Percentiles rank a stretch among this genome's conserved stretches.
These are phyloP conservation scores for Fusarium cicatricum DNA, from an alignment of 2,329 filamentous ascomycete genomes.

Conservation along the genomic window DNA sequence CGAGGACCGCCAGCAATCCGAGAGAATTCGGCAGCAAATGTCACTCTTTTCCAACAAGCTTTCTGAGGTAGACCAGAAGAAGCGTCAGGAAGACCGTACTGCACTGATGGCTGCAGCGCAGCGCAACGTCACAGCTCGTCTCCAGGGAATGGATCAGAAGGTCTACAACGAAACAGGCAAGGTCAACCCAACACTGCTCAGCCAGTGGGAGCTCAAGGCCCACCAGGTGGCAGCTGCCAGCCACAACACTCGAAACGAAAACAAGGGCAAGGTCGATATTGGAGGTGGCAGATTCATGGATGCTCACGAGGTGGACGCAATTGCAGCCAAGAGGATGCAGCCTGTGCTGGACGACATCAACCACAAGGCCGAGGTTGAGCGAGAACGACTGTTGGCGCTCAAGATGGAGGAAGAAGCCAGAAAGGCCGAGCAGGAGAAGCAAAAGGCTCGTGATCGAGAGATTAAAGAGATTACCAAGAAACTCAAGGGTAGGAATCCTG, in stretches of 20 bases:
- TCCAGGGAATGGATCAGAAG: slow-evolving; percentile 83
- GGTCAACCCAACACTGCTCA: slow-evolving; percentile 71
- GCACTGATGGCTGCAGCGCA: slow-evolving; percentile 80
- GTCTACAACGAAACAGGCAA: slow-evolving; percentile 81
- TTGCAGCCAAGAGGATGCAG: slow-evolving; percentile 79
- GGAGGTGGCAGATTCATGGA: slow-evolving; percentile 85
- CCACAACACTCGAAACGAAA: slow-evolving; percentile 65
- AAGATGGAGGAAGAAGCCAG: slow-evolving; percentile 66
- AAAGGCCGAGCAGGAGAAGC: slow-evolving; percentile 59
- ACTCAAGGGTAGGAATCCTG: slow-evolving; percentile 62
- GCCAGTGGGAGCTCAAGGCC: slow-evolving; percentile 82
- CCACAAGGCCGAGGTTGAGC: slow-evolving; percentile 76
- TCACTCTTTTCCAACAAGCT: slow-evolving; percentile 75
- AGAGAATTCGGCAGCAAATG: slow-evolving; percentile 81
- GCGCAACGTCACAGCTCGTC: slow-evolving; percentile 81
- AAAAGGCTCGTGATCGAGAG: slow-evolving; percentile 61
- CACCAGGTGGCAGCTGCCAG: slow-evolving; percentile 73
- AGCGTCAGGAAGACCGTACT: slow-evolving; percentile 78
- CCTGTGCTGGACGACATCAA: slow-evolving; percentile 87
- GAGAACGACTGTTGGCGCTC: slow-evolving; percentile 72
- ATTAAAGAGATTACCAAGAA: slow-evolving; percentile 62
- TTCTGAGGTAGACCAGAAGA: slow-evolving; percentile 74
- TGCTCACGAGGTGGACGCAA: slow-evolving; percentile 77
- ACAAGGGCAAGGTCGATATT: slow-evolving; percentile 68
- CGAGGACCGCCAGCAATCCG: slow-evolving; percentile 73